Conservation (phyloP, 345 rosid genomes). For the Syzygium aqueum region DNA sequence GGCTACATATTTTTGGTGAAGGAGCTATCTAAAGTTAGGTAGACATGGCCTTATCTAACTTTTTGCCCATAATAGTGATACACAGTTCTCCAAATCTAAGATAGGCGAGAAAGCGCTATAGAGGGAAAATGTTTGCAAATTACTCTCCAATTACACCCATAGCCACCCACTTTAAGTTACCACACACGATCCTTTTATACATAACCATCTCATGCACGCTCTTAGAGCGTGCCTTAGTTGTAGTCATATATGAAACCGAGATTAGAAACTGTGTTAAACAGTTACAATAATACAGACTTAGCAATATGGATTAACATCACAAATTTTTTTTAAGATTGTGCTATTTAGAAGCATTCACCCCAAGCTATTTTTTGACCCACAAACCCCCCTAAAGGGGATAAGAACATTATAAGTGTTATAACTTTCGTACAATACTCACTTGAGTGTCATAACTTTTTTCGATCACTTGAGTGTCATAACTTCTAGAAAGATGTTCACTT, state of each 20-base stretch:
- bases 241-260: not conserved
- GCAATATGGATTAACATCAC: not conserved
- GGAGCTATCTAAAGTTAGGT: not conserved
- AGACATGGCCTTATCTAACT: not conserved
- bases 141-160: not conserved
- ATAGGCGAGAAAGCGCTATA: not conserved
- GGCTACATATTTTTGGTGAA: not conserved
- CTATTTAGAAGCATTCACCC: not conserved
- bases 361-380: not conserved
- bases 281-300: not conserved
- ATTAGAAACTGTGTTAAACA: not conserved
- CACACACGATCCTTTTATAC: not conserved
- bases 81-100: not conserved
- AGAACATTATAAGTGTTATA: no score
- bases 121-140: not conserved
- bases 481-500: no score
- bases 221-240: not conserved
- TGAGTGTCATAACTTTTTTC: no score
- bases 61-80: not conserved
- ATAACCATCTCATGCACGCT: not conserved
- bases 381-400: not conserved
- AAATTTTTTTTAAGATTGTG: not conserved
- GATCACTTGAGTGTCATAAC: no score
- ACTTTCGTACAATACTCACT: no score
- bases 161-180: not conserved